Evolutionary conservation across 257 asterid species (phyloP), one percentile per base, ranked within the genome.

Genomic region (Ocimum tenuiflorum): DNA sequence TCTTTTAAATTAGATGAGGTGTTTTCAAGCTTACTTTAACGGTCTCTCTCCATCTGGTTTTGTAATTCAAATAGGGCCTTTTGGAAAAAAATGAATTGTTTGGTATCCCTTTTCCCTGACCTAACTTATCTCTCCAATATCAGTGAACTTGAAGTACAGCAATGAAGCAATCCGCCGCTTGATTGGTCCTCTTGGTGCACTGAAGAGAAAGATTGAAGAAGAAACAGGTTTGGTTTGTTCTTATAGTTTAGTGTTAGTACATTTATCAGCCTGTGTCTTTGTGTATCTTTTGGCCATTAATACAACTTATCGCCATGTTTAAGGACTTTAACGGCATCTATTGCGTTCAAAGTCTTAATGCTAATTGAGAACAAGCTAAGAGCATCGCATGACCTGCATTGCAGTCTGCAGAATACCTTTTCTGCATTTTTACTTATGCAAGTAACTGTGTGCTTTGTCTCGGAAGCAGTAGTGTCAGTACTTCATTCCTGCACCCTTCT

Each of bases 171-270:
- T 94, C 76, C 95, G 97, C 42, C 96, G 91, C 42, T 75, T 94
- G 68, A 81, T 94, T 84, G 99, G 99, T 79, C 99, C 97, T 69
- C 86, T 88, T 63, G 99, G 99, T 73, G 87, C 88, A 50, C 69
- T 86, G 74, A 94, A 85, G 90, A 90, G 85, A 73, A 94, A 88
- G 80, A 87, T 90, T 60, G 99, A 94, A 85, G 97, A 88, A 75
- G 96, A 84, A 82, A 89, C 96, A 79, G 97, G 99, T 89, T 53
- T 68, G 63, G 0, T 48, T 62, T 62, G 53, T 36, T 52, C 24
- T 45, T 47, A 35, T 65, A 45, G 27, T 18, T 49, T 15, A 11
- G 14, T 69, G 62, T 50, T 8, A 55, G 33, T 54, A 55, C 53
- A 49, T 52, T 41, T 68, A 23, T 53, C 29, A 39, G 20, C 48